Conservation (phyloP, 192 early-diverging fungal genomes). For the Linnemannia hyalina region DNA sequence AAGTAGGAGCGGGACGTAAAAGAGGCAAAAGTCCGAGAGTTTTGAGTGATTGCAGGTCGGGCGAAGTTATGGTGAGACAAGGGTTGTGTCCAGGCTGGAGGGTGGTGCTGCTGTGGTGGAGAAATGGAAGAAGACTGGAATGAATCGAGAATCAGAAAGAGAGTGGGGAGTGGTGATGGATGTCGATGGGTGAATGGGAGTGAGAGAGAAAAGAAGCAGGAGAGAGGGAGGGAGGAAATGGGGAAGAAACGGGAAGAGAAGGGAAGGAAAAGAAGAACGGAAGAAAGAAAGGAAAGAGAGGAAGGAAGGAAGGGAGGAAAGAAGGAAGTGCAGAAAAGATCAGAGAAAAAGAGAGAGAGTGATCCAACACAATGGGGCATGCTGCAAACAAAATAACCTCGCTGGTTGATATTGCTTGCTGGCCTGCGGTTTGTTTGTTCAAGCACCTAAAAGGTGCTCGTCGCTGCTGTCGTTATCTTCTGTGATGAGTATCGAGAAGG, state of each 20-base stretch:
- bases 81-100: not conserved
- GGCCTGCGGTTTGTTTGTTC: too few species aligned
- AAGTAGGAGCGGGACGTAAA: not conserved
- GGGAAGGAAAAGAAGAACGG: not conserved
- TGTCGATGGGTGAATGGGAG: not conserved
- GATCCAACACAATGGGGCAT: too few species aligned
- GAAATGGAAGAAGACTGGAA: not conserved
- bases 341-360: not conserved
- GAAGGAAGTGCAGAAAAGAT: not conserved
- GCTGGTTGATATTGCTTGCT: too few species aligned
- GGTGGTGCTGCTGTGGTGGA: not conserved
- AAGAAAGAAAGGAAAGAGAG: not conserved
- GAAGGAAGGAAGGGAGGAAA: constrained; percentile 3
- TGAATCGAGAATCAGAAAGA: not conserved
- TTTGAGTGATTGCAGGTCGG: not conserved
- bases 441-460: too few species aligned
- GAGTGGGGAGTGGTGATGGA: not conserved
- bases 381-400: too few species aligned
- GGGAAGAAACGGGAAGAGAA: not conserved
- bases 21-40: not conserved
- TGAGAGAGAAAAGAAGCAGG: not conserved
- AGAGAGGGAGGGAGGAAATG: not conserved
- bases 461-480: too few species aligned
- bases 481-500: too few species aligned
- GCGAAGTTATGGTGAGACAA: not conserved